Evolutionary conservation across 345 rosid species (phyloP).

Genomic region (Clarkia xantiana): DNA sequence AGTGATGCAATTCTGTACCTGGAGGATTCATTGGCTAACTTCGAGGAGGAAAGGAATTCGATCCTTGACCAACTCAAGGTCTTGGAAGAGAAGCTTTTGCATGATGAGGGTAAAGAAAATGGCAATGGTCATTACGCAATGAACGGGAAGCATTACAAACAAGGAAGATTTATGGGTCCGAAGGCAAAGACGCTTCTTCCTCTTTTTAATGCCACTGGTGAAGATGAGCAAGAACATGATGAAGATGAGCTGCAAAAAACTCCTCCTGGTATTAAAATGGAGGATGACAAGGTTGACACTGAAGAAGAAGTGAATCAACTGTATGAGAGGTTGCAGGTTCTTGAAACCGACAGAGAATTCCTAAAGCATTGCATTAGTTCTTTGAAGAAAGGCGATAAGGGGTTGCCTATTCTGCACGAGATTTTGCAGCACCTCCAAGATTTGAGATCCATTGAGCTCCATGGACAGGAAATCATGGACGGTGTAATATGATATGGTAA

Average conservation of each 20-base stretch:
- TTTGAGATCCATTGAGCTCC: conserved; percentile 45
- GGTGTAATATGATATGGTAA: too few species aligned
- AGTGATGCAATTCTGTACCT: conserved; percentile 53
- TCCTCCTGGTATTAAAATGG: conserved; percentile 16
- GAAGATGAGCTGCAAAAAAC: conserved; percentile 12
- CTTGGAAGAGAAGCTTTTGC: conserved; percentile 72
- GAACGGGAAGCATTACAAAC: background rate
- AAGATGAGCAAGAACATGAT: conserved; percentile 22
- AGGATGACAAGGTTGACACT: conserved; percentile 18
- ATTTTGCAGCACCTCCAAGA: conserved; percentile 79
- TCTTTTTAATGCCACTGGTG: conserved; percentile 53
- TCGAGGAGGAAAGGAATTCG: conserved; percentile 69
- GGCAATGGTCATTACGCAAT: conserved; percentile 22
- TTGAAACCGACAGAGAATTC: conserved; percentile 90
- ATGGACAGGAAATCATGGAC: conserved; percentile 5
- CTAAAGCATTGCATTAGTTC: conserved; percentile 72
- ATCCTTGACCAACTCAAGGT: conserved; percentile 84
- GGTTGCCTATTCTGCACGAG: conserved; percentile 63
- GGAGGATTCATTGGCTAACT: conserved; percentile 63
- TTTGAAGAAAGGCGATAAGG: conserved; percentile 81
- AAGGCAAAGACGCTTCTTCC: conserved; percentile 90
- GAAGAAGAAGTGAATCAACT: conserved; percentile 84
- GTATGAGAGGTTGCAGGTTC: conserved; percentile 73
- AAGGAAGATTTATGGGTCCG: conserved; percentile 18
- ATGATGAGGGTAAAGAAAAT: conserved; percentile 35